Evolutionary conservation across 345 rosid species (phyloP).

Genomic region (Syzygium aqueum): DNA sequence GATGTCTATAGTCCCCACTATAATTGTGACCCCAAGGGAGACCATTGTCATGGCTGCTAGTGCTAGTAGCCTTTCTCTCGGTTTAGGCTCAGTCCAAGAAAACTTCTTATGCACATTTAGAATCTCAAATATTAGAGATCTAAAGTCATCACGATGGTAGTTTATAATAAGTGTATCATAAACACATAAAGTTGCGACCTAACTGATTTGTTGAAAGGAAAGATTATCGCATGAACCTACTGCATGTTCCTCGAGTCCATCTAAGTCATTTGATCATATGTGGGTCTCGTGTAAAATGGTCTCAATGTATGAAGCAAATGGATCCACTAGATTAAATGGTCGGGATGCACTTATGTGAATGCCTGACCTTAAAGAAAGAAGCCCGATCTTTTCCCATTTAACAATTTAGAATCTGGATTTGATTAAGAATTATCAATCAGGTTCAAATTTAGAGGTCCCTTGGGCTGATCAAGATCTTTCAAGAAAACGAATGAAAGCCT

Average conservation of each 20-base stretch:
- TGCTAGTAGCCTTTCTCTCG: neutral
- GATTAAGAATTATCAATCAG: neutral
- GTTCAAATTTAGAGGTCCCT: neutral
- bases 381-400: neutral
- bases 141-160: neutral
- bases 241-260: neutral
- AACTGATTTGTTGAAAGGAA: neutral
- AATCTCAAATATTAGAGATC: neutral
- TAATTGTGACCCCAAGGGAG: neutral
- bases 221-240: neutral
- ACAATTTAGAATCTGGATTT: neutral
- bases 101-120: neutral
- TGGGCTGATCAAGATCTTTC: neutral
- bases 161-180: neutral
- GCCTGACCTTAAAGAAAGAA: neutral
- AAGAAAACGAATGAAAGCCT: neutral
- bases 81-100: neutral
- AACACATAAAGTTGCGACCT: neutral
- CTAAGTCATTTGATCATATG: neutral
- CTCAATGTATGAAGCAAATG: neutral
- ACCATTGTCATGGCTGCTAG: neutral
- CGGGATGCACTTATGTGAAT: neutral
- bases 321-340: neutral
- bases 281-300: neutral
- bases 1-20: neutral